These are phyloP conservation scores for Talaromyces proteolyticus DNA, from an alignment of 495 filamentous ascomycete genomes.

Conservation along the genomic window DNA sequence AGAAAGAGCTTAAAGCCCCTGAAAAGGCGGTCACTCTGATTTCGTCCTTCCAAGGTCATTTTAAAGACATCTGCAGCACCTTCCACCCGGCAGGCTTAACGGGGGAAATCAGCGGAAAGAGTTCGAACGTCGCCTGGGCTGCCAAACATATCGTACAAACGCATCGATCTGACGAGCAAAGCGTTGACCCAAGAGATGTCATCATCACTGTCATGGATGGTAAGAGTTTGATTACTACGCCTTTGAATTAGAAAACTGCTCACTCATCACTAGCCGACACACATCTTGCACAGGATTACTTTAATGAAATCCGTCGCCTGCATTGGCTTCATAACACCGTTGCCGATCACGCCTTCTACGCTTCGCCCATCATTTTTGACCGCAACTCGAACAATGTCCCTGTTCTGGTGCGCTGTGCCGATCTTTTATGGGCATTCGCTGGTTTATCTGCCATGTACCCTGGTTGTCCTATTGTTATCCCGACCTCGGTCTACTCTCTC, in stretches of 20 bases:
- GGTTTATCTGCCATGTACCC: conserved; percentile 60
- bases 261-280: conserved; percentile 49
- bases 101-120: conserved; percentile 60
- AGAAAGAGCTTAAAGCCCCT: conserved; percentile 46
- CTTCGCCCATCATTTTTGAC: conserved; percentile 67
- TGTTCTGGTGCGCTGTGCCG: conserved; percentile 60
- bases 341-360: conserved; percentile 53
- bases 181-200: conserved; percentile 44
- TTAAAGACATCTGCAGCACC: conserved; percentile 54
- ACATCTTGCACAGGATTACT: conserved; percentile 60
- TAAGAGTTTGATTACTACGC: conserved; percentile 29
- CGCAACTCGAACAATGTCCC: conserved; percentile 62
- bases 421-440: conserved; percentile 60
- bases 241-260: neutral
- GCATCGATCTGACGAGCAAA: conserved; percentile 32
- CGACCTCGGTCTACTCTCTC: conserved; percentile 65
- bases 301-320: conserved; percentile 52
- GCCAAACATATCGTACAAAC: conserved; percentile 54
- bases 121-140: conserved; percentile 63
- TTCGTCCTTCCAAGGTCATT: conserved; percentile 49
- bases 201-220: conserved; percentile 67
- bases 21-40: conserved; percentile 49
- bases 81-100: conserved; percentile 55
- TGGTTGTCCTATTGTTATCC: conserved; percentile 53
- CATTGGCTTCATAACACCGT: conserved; percentile 49